These are phyloP conservation scores for Aureococcus anophagefferens DNA, from an alignment of 108 stramenopile genomes.

Conservation along the genomic window DNA sequence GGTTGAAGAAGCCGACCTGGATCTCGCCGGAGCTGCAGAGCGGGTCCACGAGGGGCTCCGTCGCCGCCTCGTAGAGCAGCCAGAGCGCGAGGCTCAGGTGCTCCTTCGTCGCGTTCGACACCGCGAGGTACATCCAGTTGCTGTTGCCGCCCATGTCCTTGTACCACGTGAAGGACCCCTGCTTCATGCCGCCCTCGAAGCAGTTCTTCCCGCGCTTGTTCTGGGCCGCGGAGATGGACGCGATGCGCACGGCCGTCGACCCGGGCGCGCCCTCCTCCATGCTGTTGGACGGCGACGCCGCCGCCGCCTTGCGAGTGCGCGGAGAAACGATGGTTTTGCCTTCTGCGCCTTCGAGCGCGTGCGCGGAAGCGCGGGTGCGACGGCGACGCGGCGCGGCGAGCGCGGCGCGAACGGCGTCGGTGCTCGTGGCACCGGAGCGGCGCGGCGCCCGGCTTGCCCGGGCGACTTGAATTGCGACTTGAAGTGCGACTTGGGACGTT, in stretches of 20 bases:
- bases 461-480: no score
- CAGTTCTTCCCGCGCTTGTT: background rate
- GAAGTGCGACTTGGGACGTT: no score
- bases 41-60: background rate
- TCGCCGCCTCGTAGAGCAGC: background rate
- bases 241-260: background rate
- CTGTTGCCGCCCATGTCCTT: background rate
- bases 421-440: no score
- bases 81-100: background rate
- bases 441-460: no score
- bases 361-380: no score
- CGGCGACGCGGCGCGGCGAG: no score
- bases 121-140: background rate
- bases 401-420: no score
- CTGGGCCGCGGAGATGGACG: background rate
- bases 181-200: background rate
- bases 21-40: background rate
- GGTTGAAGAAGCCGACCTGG: constrained; percentile 1
- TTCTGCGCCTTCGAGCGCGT: no score
- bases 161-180: background rate
- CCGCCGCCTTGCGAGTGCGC: no score
- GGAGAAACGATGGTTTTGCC: no score
- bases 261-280: no score
- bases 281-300: no score
- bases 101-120: background rate